Conservation (phyloP, 768 basidiomycete genomes). For the Suillus weaverae region DNA sequence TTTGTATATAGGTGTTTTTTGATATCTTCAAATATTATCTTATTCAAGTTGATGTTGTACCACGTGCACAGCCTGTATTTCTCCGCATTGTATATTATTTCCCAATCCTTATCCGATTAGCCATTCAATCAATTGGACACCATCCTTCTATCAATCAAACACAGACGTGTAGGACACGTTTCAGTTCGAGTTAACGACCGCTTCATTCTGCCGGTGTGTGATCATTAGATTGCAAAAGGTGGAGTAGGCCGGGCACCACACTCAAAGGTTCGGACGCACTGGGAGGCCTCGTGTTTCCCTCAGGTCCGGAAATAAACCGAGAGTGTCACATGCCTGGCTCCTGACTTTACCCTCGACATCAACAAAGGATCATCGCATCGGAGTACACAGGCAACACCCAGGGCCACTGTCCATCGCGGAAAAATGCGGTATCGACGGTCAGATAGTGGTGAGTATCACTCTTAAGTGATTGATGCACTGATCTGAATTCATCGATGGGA, state of each 20-base stretch:
- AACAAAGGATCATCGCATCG: not conserved
- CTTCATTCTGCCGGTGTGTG: not conserved
- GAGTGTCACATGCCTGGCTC: constrained; percentile 4
- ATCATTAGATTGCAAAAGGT: not conserved
- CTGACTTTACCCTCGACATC: constrained; percentile 1
- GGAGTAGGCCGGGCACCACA: not conserved
- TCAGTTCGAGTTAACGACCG: not conserved
- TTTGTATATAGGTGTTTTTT: constrained; percentile 3
- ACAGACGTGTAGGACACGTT: not conserved
- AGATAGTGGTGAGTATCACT: too few species aligned
- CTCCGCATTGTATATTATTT: not conserved
- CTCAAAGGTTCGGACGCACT: not conserved
- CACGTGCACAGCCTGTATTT: not conserved
- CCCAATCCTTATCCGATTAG: constrained; percentile 1
- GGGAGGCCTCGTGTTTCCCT: constrained; percentile 6
- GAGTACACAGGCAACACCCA: not conserved
- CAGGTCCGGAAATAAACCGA: constrained; percentile 1
- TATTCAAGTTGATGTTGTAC: constrained; percentile 4
- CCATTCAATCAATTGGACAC: not conserved
- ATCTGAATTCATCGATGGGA: too few species aligned
- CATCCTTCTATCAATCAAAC: not conserved
- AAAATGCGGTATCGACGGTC: too few species aligned
- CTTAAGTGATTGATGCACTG: too few species aligned
- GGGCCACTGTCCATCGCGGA: too few species aligned
- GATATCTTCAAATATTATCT: not conserved